These are phyloP conservation scores for Naegleria lovaniensis DNA, from an alignment of 208 protist genomes.

Conservation along the genomic window DNA sequence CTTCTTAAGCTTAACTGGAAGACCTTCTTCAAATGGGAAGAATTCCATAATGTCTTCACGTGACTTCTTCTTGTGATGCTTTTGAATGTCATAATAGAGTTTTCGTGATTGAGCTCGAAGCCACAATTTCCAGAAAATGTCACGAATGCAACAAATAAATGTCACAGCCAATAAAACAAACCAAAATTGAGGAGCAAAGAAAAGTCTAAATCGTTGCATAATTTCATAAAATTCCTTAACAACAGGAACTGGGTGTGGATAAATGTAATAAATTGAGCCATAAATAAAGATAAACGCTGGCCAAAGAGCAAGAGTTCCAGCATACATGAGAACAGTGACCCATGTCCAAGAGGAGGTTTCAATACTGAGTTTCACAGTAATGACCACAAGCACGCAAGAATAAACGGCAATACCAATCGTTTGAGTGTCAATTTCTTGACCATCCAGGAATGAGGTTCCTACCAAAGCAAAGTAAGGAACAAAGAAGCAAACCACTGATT, in stretches of 20 bases:
- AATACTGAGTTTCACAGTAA: neutral
- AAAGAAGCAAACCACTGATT: slow-evolving; percentile 36
- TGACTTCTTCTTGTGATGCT: neutral
- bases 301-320: neutral
- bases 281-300: neutral
- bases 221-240: neutral
- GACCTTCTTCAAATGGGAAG: slow-evolving; percentile 16
- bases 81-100: slow-evolving; percentile 14
- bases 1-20: neutral
- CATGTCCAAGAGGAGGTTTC: neutral
- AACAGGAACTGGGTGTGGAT: neutral
- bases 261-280: neutral
- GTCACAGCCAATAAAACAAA: neutral
- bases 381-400: neutral
- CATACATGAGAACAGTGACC: neutral
- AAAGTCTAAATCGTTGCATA: neutral
- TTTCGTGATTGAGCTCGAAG: neutral
- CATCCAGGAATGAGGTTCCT: neutral
- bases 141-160: neutral
- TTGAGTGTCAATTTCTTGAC: neutral
- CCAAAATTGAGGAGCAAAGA: neutral
- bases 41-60: slow-evolving; percentile 10
- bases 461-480: slow-evolving; percentile 22
- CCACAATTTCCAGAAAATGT: neutral
- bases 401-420: neutral